Evolutionary conservation across 1,139 yeast genomes (phyloP).

Genomic region (Chernovozyma sophiae-reginae): DNA sequence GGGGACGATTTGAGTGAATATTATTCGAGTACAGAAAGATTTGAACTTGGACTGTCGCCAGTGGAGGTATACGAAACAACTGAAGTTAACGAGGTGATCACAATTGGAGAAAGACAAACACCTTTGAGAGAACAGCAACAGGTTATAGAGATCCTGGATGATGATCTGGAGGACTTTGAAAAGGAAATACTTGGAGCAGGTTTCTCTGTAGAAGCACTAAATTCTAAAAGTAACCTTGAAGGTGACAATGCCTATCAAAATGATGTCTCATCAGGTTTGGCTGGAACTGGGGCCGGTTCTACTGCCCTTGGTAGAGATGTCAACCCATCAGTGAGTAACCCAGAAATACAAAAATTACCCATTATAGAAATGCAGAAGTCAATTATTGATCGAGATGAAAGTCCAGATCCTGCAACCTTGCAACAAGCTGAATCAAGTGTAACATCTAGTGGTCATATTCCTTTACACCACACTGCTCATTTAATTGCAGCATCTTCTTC

Average conservation of each 20-base stretch:
- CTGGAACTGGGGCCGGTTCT: neutral
- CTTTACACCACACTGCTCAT: neutral
- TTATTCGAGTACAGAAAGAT: neutral
- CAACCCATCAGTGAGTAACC: neutral
- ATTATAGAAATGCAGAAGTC: neutral
- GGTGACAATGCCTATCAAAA: neutral
- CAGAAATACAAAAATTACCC: neutral
- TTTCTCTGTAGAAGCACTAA: conserved; percentile 1
- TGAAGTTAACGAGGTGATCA: neutral
- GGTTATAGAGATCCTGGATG: conserved; percentile 4
- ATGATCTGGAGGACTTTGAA: conserved; percentile 4
- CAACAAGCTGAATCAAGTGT: neutral
- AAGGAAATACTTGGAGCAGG: conserved; percentile 3
- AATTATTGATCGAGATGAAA: neutral
- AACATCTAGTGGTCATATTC: neutral
- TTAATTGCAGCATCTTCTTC: neutral
- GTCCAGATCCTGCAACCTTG: neutral
- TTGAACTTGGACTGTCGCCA: neutral
- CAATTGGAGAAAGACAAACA: neutral
- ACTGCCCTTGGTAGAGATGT: neutral
- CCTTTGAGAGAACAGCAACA: conserved; percentile 1
- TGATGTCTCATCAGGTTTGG: neutral
- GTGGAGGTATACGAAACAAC: neutral
- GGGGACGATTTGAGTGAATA: conserved; percentile 6
- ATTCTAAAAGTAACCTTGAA: neutral